Evolutionary conservation across 495 filamentous ascomycete species (phyloP).

Genomic region (Aspergillus cristatus): DNA sequence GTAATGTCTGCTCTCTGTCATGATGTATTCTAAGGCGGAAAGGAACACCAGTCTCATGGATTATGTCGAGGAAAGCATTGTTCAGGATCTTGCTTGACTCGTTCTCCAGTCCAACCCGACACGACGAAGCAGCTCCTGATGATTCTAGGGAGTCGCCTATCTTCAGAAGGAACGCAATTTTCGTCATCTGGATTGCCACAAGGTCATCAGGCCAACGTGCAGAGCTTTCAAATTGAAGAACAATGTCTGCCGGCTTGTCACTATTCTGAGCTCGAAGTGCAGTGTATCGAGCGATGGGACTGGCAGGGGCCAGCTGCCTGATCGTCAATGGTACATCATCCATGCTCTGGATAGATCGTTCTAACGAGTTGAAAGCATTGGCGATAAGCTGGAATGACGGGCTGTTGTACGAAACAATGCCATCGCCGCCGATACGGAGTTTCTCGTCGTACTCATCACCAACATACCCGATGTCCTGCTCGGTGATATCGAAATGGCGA

Average conservation of each 20-base stretch:
- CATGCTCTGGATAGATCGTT: slow-evolving; percentile 62
- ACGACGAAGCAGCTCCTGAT: slow-evolving; percentile 38
- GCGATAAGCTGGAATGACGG: slow-evolving; percentile 47
- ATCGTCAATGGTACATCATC: slow-evolving; percentile 74
- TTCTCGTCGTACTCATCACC: slow-evolving; percentile 53
- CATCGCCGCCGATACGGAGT: slow-evolving; percentile 35
- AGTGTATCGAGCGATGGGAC: slow-evolving; percentile 63
- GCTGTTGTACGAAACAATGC: slow-evolving; percentile 25
- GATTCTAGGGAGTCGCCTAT: slow-evolving; percentile 63
- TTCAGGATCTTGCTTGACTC: slow-evolving; percentile 57
- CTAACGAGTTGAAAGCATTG: slow-evolving; percentile 58
- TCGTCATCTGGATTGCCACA: slow-evolving; percentile 82
- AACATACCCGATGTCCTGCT: slow-evolving; percentile 44
- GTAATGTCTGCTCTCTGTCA: slow-evolving; percentile 74
- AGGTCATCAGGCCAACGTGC: slow-evolving; percentile 89
- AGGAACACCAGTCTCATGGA: slow-evolving; percentile 55
- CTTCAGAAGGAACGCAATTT: slow-evolving; percentile 82
- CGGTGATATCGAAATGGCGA: slow-evolving; percentile 50
- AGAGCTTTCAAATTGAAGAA: slow-evolving; percentile 89
- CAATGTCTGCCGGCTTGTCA: slow-evolving; percentile 49
- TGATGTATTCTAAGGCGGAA: slow-evolving; percentile 53
- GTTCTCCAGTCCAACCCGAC: slow-evolving; percentile 75
- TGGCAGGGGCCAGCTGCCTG: slow-evolving; percentile 63
- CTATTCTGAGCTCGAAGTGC: slow-evolving; percentile 42
- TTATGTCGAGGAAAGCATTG: slow-evolving; percentile 72